phyloP scores from a whole-genome alignment of 345 rosid species.

The Eucalyptus leucophloia region DNA sequence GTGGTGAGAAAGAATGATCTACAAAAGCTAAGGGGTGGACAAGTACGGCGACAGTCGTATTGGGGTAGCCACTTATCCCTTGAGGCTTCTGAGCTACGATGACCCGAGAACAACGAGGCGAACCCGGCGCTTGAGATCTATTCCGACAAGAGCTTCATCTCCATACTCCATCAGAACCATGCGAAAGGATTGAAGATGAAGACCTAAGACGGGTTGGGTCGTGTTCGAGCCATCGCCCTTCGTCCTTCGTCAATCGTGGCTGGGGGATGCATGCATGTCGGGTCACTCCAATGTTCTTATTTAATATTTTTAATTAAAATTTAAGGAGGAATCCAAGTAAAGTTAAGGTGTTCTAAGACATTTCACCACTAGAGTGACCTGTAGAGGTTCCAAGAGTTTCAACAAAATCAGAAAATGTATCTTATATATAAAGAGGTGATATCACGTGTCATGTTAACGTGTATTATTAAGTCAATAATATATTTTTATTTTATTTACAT shows the following conservation, averaged over 20 bases:
- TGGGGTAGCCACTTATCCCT: slow-evolving; percentile 24
- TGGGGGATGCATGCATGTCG: slow-evolving; percentile 56
- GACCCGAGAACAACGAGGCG: slow-evolving; percentile 19
- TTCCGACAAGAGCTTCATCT: slow-evolving; percentile 44
- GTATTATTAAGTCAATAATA: background rate
- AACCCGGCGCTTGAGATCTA: slow-evolving; percentile 31
- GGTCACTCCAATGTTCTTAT: background rate
- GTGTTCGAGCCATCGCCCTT: slow-evolving; percentile 23
- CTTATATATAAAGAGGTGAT: background rate
- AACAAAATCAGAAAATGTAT: background rate
- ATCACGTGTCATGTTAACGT: background rate
- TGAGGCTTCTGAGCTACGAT: slow-evolving; percentile 32
- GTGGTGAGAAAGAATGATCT: slow-evolving; percentile 32
- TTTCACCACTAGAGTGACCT: background rate
- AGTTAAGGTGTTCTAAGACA: background rate
- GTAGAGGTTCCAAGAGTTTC: background rate
- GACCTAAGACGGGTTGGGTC: slow-evolving; percentile 28
- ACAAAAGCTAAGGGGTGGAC: slow-evolving; percentile 32
- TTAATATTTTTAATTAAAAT: background rate
- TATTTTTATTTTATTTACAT: background rate
- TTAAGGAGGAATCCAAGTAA: background rate
- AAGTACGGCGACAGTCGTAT: slow-evolving; percentile 12
- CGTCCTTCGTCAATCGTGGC: slow-evolving; percentile 27
- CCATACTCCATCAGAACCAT: slow-evolving; percentile 47
- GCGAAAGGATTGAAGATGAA: slow-evolving; percentile 35